Evolutionary conservation across 257 asterid species (phyloP), one percentile per base, ranked within the genome.

Genomic region (Lavandula angustifolia): DNA sequence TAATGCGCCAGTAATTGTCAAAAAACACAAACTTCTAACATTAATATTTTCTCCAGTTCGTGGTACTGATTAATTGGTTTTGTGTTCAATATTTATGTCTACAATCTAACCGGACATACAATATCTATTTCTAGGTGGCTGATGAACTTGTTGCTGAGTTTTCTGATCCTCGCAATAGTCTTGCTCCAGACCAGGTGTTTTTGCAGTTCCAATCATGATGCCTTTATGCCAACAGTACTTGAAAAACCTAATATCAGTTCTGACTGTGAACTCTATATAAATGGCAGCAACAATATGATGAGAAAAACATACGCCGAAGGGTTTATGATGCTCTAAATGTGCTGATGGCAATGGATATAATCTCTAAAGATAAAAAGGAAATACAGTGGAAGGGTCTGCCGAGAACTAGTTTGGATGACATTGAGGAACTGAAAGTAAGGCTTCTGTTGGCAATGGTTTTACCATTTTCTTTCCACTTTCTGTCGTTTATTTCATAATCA

Each of bases 371-470:
- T 74, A 92, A 92, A 76, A 92, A 89, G 75, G 97, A 92, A 68
- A 92, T 92, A 84, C 99, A 92, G 75, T 92, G 99, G 99, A 92
- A 80, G 78, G 99, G 99, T 66, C 84, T 92, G 37, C 99, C 98
- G 1, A 85, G 88, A 42, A 85, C 96, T 79, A 90, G 89, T 75
- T 66, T 82, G 73, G 87, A 79, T 77, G 99, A 92, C 81, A 80
- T 89, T 66, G 97, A 89, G 73, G 95, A 85, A 81, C 76, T 92
- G 52, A 89, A 92, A 96, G 92, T 84, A 62, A 52, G 60, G 37
- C 53, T 34, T 58, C 32, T 32, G 6, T 53, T 43, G 27, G 27
- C 64, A 8, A 54, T 55, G n/a, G 29, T 50, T 54, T 55, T 59
- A n/a, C 44, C 44, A 14, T 72, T 46, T 68, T 35, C 7, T 53